Evolutionary conservation across 2,329 filamentous ascomycete genomes (phyloP), one percentile per base, ranked within the genome.

Genomic region (Coccinonectria pachysandricola): DNA sequence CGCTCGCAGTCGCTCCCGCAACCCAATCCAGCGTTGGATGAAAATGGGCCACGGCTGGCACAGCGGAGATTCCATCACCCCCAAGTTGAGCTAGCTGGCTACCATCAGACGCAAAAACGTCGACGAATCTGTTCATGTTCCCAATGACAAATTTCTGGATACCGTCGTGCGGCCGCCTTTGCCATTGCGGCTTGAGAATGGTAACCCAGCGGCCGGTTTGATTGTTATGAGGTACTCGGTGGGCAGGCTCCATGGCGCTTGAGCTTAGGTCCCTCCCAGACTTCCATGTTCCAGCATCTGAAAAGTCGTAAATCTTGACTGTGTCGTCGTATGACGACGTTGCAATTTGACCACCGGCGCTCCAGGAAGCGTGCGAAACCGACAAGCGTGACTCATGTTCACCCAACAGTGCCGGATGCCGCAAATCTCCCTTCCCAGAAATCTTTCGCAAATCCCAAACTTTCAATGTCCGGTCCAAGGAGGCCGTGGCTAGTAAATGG

Each of bases 61-160:
- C 91, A 6, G 91, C 91, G 1, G 86, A 94, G 42, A 98, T 93
- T 1, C 80, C 83, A 1, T 93, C 85, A 1, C 86, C 85, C 2
- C 79, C 85, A 1, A 93, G 56, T 53, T 96, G 88, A 1, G 83
- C 88, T 4, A 98, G 59, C 52, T 96, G 88, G 45, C 85, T 78
- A 0, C 91, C 91, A 24, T 80, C 71, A 1, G 75, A 68, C 1
- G 79, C 80, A 51, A 81, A 98, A 1, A 98, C 71, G 48, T 98
- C 91, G 2, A 96, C 84, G 43, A 95, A 96, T 2, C 91, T 75
- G 49, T 93, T 94, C 91, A 96, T 96, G 43, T 96, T 98, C 2
- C 84, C 91, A 31, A 98, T 88, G 13, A 75, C 82, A 44, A 98
- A 86, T 35, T 88, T 85, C 37, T 93, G 79, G 5, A 92, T 75